These are phyloP conservation scores for Colletotrichum lindemuthianum DNA, from an alignment of 2,329 filamentous ascomycete genomes.

Conservation along the genomic window DNA sequence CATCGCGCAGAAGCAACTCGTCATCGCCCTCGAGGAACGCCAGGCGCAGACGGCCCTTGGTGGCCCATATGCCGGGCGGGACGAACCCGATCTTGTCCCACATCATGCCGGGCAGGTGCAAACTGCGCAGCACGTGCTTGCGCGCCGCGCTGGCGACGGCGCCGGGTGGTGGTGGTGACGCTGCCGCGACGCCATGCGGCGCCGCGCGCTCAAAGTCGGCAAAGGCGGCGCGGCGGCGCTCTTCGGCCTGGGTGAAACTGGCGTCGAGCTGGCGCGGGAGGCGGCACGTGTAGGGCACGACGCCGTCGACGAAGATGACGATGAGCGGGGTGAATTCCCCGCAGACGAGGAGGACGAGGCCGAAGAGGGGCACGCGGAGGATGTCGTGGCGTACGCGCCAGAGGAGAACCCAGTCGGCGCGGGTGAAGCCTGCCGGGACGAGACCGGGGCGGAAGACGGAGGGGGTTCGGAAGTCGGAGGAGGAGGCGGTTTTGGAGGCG, in stretches of 20 bases:
- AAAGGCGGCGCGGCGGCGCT: conserved; percentile 61
- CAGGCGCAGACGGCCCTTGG: conserved; percentile 63
- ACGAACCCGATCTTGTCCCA: conserved; percentile 62
- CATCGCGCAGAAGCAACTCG: conserved; percentile 69
- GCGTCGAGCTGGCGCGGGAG: conserved; percentile 78
- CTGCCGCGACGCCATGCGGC: conserved; percentile 48
- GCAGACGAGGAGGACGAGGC: conserved; percentile 77
- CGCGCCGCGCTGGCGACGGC: conserved; percentile 39
- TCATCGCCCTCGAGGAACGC: conserved; percentile 78
- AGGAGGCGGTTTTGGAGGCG: conserved; percentile 54
- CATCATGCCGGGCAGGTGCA: conserved; percentile 56
- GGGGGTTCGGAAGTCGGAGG: conserved; percentile 68
- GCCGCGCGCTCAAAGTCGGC: conserved; percentile 48
- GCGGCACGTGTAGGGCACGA: conserved; percentile 84
- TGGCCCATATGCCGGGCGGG: conserved; percentile 62
- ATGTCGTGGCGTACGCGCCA: conserved; percentile 77
- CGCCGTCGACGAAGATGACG: conserved; percentile 73
- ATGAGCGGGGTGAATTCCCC: conserved; percentile 89
- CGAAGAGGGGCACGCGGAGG: conserved; percentile 82
- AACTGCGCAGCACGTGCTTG: conserved; percentile 52
- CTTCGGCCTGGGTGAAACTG: conserved; percentile 65
- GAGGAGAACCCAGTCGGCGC: conserved; percentile 77
- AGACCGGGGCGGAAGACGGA: conserved; percentile 48
- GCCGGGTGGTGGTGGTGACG: neutral
- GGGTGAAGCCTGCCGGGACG: conserved; percentile 55